phyloP scores from a whole-genome alignment of 495 filamentous ascomycete genomes.

The Penicillium coffeae region DNA sequence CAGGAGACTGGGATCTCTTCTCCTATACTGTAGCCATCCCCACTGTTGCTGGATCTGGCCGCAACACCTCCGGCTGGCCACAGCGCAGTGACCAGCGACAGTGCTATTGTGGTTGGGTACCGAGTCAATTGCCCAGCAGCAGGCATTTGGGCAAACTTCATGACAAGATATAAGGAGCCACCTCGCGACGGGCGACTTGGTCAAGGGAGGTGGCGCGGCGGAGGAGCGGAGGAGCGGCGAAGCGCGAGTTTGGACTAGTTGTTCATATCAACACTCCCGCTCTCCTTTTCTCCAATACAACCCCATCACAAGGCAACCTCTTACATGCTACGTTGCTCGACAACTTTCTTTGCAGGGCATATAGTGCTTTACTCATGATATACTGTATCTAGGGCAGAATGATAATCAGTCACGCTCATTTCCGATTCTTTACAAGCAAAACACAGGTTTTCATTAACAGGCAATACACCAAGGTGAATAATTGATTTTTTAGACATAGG shows the following conservation, averaged over 20 bases:
- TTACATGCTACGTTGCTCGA: too few species aligned
- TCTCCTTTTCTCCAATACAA: not conserved
- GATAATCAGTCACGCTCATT: too few species aligned
- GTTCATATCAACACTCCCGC: slow-evolving; percentile 2
- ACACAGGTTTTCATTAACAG: too few species aligned
- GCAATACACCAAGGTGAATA: not conserved
- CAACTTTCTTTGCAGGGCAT: too few species aligned
- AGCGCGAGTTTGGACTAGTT: not conserved
- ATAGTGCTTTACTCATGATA: too few species aligned
- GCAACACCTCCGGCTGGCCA: slow-evolving; percentile 24
- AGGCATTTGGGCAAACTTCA: slow-evolving; percentile 9
- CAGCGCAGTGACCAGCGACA: slow-evolving; percentile 18
- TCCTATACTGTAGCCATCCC: slow-evolving; percentile 46
- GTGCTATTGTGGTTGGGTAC: slow-evolving; percentile 8
- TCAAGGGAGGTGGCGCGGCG: slow-evolving; percentile 11
- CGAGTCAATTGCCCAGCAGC: slow-evolving; percentile 7
- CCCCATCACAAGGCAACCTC: not conserved
- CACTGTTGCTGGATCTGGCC: slow-evolving; percentile 31
- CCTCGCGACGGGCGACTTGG: slow-evolving; percentile 15
- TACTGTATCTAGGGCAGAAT: too few species aligned
- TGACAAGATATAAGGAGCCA: not conserved
- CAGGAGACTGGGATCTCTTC: slow-evolving; percentile 61
- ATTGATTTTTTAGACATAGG: not conserved
- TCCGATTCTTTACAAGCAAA: too few species aligned
- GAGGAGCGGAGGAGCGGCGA: slow-evolving; percentile 7